These are phyloP conservation scores for Lipomyces anomalus DNA, from an alignment of 805 yeast species.

Conservation along the genomic window DNA sequence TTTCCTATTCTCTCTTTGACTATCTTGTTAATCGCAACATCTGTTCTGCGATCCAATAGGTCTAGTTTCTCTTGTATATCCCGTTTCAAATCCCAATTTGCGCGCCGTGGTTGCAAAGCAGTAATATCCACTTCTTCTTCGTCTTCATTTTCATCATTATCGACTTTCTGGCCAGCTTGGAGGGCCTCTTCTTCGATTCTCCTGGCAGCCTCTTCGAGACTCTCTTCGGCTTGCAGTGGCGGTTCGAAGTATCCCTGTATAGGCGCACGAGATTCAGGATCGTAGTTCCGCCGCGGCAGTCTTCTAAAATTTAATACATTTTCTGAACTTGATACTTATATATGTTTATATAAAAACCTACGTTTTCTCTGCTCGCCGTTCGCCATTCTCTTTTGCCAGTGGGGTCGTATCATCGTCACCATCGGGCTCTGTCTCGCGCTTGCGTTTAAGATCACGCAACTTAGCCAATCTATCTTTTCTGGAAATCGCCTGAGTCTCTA, in stretches of 20 bases:
- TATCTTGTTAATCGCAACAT: conserved; percentile 37
- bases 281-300: conserved; percentile 28
- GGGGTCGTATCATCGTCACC: conserved; percentile 2
- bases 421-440: conserved; percentile 20
- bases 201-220: conserved; percentile 8
- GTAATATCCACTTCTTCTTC: conserved; percentile 24
- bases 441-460: conserved; percentile 28
- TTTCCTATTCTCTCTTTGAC: conserved; percentile 35
- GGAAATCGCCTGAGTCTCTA: conserved; percentile 30
- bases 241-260: conserved; percentile 29
- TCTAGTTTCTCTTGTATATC: conserved; percentile 39
- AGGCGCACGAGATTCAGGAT: conserved; percentile 27
- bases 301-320: not conserved
- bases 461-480: conserved; percentile 33
- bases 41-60: conserved; percentile 40
- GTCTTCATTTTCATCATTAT: conserved; percentile 28
- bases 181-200: conserved; percentile 15
- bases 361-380: not conserved
- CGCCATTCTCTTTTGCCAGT: not conserved
- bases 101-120: conserved; percentile 28
- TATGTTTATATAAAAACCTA: conserved; percentile 2
- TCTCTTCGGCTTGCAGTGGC: conserved; percentile 14
- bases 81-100: conserved; percentile 36
- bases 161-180: conserved; percentile 34
- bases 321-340: conserved; percentile 1